These are phyloP conservation scores for Entelexis paramagnoliae DNA, from an alignment of 1,139 yeast genomes.

Conservation along the genomic window DNA sequence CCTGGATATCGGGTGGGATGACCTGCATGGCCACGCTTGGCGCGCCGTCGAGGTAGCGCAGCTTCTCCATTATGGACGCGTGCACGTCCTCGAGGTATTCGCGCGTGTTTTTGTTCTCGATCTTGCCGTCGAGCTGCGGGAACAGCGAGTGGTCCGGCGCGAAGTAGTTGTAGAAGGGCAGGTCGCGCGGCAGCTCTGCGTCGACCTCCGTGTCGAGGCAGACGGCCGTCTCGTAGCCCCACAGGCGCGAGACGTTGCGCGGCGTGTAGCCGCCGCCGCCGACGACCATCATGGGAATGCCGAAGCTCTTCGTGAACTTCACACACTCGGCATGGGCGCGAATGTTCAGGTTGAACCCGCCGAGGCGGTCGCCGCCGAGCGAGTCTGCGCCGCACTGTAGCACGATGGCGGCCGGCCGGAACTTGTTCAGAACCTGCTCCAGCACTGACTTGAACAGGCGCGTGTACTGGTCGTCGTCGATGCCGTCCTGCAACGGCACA, in stretches of 20 bases:
- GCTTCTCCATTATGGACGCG: slow-evolving; percentile 67
- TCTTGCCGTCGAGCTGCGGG: slow-evolving; percentile 78
- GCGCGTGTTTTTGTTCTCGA: slow-evolving; percentile 79
- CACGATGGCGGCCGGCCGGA: slow-evolving; percentile 84
- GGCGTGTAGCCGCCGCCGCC: slow-evolving; percentile 99
- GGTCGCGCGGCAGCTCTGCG: slow-evolving; percentile 59
- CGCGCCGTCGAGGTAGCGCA: slow-evolving; percentile 75
- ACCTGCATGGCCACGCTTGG: slow-evolving; percentile 92
- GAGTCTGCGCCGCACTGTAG: slow-evolving; percentile 98
- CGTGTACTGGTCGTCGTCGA: slow-evolving; percentile 83
- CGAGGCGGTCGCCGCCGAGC: slow-evolving; percentile 82
- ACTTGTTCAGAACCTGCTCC: slow-evolving; percentile 74
- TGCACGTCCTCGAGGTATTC: slow-evolving; percentile 74
- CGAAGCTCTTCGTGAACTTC: slow-evolving; percentile 71
- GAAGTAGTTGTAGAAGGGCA: slow-evolving; percentile 82
- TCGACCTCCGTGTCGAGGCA: slow-evolving; percentile 70
- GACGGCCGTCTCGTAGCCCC: slow-evolving; percentile 92
- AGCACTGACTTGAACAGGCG: slow-evolving; percentile 69
- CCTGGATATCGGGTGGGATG: slow-evolving; percentile 74
- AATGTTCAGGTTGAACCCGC: slow-evolving; percentile 85
- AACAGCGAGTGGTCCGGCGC: slow-evolving; percentile 87
- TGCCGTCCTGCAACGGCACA: slow-evolving; percentile 92
- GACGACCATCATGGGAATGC: slow-evolving; percentile 76
- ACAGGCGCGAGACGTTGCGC: slow-evolving; percentile 81
- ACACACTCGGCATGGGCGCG: slow-evolving; percentile 95